Conservation (phyloP, 257 asterid genomes). For the Solanum piurae region DNA sequence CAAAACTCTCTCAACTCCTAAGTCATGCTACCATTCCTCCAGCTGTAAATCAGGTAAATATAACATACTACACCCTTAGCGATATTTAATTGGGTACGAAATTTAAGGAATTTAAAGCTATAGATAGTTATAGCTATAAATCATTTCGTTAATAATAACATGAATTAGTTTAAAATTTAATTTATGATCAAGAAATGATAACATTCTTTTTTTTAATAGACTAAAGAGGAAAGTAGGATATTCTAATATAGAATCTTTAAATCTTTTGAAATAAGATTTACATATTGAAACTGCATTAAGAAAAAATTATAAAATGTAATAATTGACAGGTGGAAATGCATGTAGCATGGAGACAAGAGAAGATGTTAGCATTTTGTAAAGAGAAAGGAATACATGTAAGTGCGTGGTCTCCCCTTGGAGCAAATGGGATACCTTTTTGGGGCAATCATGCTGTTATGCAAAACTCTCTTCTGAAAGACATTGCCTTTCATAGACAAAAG, state of each 20-base stretch:
- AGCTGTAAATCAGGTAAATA: slow-evolving; percentile 37
- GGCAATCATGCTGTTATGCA: slow-evolving; percentile 34
- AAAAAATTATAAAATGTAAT: too few species aligned
- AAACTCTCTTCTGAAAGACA: slow-evolving; percentile 19
- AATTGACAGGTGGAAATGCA: slow-evolving; percentile 44
- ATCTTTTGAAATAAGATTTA: too few species aligned
- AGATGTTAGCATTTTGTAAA: slow-evolving; percentile 27
- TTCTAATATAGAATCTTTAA: background rate
- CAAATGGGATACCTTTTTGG: slow-evolving; percentile 27
- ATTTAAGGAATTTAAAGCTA: background rate
- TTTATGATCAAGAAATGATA: too few species aligned
- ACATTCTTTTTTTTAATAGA: background rate
- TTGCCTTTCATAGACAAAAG: slow-evolving; percentile 26
- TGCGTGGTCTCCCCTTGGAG: slow-evolving; percentile 53
- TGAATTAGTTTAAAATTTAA: background rate
- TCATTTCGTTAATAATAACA: background rate
- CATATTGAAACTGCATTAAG: too few species aligned
- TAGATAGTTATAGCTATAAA: background rate
- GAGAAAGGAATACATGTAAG: slow-evolving; percentile 24
- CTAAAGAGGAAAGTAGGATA: too few species aligned
- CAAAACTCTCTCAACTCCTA: slow-evolving; percentile 26
- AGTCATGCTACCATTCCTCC: slow-evolving; percentile 30
- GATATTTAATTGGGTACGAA: too few species aligned
- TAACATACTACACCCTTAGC: background rate
- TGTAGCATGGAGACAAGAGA: slow-evolving; percentile 47